Evolutionary conservation across 768 basidiomycete genomes (phyloP).

Genomic region (Solioccasus polychromus): DNA sequence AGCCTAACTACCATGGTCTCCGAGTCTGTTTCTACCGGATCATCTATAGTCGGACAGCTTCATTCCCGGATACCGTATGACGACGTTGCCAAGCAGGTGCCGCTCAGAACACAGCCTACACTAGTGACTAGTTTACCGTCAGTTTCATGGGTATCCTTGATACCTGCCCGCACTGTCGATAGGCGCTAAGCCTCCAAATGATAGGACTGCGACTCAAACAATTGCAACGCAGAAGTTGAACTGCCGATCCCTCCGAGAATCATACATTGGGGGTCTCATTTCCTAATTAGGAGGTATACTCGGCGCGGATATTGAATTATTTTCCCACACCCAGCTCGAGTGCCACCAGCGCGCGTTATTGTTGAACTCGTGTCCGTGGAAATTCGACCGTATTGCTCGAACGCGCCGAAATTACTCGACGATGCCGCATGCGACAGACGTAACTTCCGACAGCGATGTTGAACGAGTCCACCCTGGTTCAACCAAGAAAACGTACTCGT

Average conservation of each 20-base stretch:
- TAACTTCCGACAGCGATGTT: slow-evolving; percentile 26
- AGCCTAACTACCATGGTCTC: slow-evolving; percentile 4
- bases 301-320: slow-evolving; percentile 8
- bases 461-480: slow-evolving; percentile 20
- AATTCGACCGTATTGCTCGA: slow-evolving; percentile 7
- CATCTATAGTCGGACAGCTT: background rate
- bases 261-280: slow-evolving; percentile 19
- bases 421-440: slow-evolving; percentile 27
- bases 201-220: too few species aligned
- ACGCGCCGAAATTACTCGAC: slow-evolving; percentile 12
- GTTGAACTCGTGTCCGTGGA: slow-evolving; percentile 11
- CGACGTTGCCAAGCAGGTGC: slow-evolving; percentile 12
- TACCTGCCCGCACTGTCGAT: too few species aligned
- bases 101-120: too few species aligned
- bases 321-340: slow-evolving; percentile 14
- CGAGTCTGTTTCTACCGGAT: slow-evolving; percentile 1
- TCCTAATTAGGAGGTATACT: background rate
- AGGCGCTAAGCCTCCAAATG: too few species aligned
- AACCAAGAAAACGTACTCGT: slow-evolving; percentile 26
- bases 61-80: slow-evolving; percentile 15
- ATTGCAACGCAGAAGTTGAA: too few species aligned
- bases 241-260: too few species aligned
- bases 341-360: slow-evolving; percentile 26
- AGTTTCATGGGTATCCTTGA: too few species aligned
- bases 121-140: too few species aligned